Evolutionary conservation across 2,329 filamentous ascomycete genomes (phyloP).

Genomic region (Aspergillus quadricinctus): DNA sequence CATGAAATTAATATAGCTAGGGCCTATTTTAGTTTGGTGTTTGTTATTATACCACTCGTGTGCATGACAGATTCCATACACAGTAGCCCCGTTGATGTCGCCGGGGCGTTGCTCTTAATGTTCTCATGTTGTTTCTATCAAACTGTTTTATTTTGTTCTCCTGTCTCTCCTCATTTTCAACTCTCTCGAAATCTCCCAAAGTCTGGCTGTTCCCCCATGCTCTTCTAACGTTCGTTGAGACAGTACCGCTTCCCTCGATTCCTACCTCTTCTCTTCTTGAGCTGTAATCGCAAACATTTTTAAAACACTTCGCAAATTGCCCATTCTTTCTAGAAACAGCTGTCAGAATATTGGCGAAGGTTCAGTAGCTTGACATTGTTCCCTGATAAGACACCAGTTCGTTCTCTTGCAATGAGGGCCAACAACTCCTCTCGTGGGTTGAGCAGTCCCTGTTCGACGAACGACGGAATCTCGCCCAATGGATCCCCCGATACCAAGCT

Average conservation of each 20-base stretch:
- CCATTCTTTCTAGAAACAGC: not conserved
- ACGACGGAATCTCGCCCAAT: constrained; percentile 54
- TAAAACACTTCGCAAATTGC: not conserved
- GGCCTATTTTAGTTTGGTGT: not conserved
- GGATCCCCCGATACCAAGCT: constrained; percentile 62
- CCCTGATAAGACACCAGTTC: not conserved
- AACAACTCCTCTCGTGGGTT: constrained; percentile 24
- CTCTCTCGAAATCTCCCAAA: not conserved
- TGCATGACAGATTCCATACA: not conserved
- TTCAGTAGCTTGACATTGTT: not conserved
- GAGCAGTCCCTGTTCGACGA: constrained; percentile 39
- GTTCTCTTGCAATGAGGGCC: constrained; percentile 18
- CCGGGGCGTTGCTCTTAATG: not conserved
- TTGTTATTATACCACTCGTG: not conserved
- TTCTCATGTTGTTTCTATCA: not conserved
- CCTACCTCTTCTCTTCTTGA: not conserved
- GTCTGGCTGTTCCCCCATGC: not conserved
- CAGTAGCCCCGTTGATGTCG: not conserved
- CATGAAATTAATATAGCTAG: not conserved
- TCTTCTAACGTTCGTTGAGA: not conserved
- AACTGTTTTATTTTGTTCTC: not conserved
- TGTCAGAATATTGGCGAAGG: not conserved
- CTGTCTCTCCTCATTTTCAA: not conserved
- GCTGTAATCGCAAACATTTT: not conserved
- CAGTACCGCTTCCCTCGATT: not conserved